Base-by-base conservation (phyloP, 139 green algal species). In the Tetraselmis chui region DNA sequence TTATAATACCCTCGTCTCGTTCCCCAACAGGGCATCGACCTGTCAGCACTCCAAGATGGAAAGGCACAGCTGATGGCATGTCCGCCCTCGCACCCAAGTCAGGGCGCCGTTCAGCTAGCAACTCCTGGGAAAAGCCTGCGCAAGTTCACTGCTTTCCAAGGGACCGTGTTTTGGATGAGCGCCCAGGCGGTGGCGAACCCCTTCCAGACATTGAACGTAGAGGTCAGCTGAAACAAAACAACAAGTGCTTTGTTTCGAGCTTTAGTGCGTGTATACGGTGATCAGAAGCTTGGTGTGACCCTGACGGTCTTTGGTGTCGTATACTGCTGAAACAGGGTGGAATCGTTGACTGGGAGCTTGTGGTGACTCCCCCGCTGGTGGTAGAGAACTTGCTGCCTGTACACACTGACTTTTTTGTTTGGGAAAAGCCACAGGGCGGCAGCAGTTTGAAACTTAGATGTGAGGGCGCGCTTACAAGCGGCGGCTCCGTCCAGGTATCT, bases 311-410 rank as follows among this genome's bases (percentile, higher is more conserved):
- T n/a, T n/a, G n/a, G n/a, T n/a, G n/a, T n/a, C n/a, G n/a, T n/a
- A n/a, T n/a, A n/a, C n/a, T n/a, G n/a, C n/a, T n/a, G n/a, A n/a
- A n/a, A n/a, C n/a, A n/a, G n/a, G n/a, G n/a, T n/a, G n/a, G n/a
- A n/a, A n/a, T 90, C 30, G 80, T 83, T 0, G 94, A 98, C 86
- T 97, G 93, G 94, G 83, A 85, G 2, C 77, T 98, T 1, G 83
- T 89, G 23, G 87, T 90, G 28, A 83, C 83, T 0, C 88, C 95
- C 1, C 93, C 95, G 1, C 84, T 98, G 59, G 80, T 88, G 1
- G 78, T 98, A 0, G 84, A 89, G 59, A 97, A 97, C 85, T 85
- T 90, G 81, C 88, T 98, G 76, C 95, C 95, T 26, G 83, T 96
- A 18, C 22, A 76, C 0, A 89, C 83, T 77, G 83, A 83, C 30